Evolutionary conservation across 805 yeast genomes (phyloP), one percentile per base, ranked within the genome.

Genomic region (Alloascoidea africana): DNA sequence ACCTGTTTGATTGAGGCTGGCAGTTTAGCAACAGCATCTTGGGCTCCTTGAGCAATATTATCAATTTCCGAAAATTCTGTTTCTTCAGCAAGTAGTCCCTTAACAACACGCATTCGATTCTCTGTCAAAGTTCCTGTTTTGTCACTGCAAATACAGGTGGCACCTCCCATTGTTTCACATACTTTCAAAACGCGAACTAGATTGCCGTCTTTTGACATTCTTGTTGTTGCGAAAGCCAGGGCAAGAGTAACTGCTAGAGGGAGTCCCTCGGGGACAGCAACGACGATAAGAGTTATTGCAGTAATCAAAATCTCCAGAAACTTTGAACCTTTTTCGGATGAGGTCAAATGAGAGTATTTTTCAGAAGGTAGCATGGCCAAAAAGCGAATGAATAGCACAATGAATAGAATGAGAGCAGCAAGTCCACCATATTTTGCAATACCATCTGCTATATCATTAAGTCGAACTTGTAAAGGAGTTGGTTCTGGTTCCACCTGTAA

Each of bases 111-210:
- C 99, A 91, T 91, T 49, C 66, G 68, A 56, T 91, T 91, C 55
- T 86, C 94, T 1, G 99, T 91, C 40, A 91, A 66, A 11, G 99
- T 91, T 41, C 98, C 98, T 1, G 98, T 91, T 56, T 91, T 89
- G 61, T 91, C 98, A 0, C 96, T 86, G 58, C 98, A 91, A 37
- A 91, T 68, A 3, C 96, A 91, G 8, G 97, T 91, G 2, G 96
- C 98, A 35, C 95, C 85, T 33, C 99, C 98, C 97, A 91, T 89
- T 14, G 96, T 91, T 59, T 91, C 99, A 68, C 98, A 91, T 35
- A 94, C 78, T 51, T 77, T 78, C 46, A 91, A 65, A 5, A 85
- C 94, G 49, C 98, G 74, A 14, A 91, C 98, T 50, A 91, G 65
- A 54, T 89, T 89, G 44, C 93, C 94, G 55, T 91, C 96, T 55